Conservation (phyloP, 176 grass and related monocot genomes). For the Juncus inflexus region DNA sequence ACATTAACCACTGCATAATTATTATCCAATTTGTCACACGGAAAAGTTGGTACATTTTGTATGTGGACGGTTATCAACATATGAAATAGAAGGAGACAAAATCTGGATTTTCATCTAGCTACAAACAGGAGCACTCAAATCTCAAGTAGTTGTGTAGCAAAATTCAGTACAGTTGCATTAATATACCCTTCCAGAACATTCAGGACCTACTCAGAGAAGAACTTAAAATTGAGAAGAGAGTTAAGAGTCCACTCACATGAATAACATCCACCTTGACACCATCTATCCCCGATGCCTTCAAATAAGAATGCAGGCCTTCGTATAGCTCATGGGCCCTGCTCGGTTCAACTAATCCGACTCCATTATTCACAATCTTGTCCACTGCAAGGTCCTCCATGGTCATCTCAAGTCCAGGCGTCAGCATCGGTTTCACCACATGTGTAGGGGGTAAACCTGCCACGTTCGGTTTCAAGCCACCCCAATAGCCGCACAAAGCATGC, state of each 20-base stretch:
- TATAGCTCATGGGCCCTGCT: conserved; percentile 47
- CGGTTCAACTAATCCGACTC: conserved; percentile 73
- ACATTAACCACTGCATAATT: no score
- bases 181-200: not conserved
- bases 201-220: not conserved
- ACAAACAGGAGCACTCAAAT: no score
- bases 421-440: conserved; percentile 41
- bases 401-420: conserved; percentile 51
- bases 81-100: no score
- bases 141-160: no score
- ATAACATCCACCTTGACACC: conserved; percentile 97
- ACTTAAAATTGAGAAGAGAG: not conserved
- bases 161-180: no score
- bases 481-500: conserved; percentile 89
- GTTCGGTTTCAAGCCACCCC: conserved; percentile 78
- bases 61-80: no score
- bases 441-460: conserved; percentile 42
- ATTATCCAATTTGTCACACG: no score
- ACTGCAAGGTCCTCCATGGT: conserved; percentile 94
- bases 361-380: conserved; percentile 72
- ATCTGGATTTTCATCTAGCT: no score
- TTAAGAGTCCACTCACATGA: conserved; percentile 46
- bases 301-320: conserved; percentile 68
- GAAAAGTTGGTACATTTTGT: no score
- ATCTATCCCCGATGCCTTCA: conserved; percentile 66